phyloP scores from a whole-genome alignment of 768 basidiomycete genomes.

The Steccherinum ochraceum region DNA sequence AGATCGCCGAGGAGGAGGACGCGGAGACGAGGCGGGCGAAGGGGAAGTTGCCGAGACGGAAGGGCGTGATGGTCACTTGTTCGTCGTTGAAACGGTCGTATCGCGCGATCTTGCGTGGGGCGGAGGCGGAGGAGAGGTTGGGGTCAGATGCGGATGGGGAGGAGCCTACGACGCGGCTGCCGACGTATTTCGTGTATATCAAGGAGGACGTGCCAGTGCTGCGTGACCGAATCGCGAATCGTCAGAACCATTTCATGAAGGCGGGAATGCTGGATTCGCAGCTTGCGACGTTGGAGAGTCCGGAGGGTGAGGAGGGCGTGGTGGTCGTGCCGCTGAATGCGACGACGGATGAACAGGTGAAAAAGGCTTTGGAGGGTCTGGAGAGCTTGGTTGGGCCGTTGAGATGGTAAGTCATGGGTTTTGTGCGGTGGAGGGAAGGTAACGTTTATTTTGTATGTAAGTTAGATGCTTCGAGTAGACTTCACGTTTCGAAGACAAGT shows the following conservation, averaged over 20 bases:
- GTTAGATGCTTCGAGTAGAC: no score
- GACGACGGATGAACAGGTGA: constrained; percentile 51
- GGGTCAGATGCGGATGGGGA: constrained; percentile 17
- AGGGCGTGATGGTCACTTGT: constrained; percentile 78
- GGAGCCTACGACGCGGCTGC: constrained; percentile 26
- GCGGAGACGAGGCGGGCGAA: constrained; percentile 3
- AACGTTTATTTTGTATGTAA: no score
- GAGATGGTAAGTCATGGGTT: neutral
- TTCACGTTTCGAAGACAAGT: no score
- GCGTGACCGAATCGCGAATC: constrained; percentile 53
- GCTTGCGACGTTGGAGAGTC: constrained; percentile 62
- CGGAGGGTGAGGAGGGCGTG: constrained; percentile 62
- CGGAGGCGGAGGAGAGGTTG: constrained; percentile 13
- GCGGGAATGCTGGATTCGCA: constrained; percentile 77
- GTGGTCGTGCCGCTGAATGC: constrained; percentile 50
- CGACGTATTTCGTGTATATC: constrained; percentile 80
- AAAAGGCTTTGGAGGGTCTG: constrained; percentile 37
- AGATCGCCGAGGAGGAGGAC: constrained; percentile 7
- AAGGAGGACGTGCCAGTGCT: constrained; percentile 52
- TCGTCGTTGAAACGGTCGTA: constrained; percentile 80
- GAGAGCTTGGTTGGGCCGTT: constrained; percentile 13
- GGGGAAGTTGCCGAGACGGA: constrained; percentile 1
- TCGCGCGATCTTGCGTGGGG: constrained; percentile 75
- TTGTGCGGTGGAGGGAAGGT: no score
- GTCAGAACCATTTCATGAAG: constrained; percentile 82